A percentile compares a stretch with the other conserved stretches of the same genome.
These are phyloP conservation scores for Globisporangium spiculum DNA, from an alignment of 352 stramenopile species.

Conservation along the genomic window DNA sequence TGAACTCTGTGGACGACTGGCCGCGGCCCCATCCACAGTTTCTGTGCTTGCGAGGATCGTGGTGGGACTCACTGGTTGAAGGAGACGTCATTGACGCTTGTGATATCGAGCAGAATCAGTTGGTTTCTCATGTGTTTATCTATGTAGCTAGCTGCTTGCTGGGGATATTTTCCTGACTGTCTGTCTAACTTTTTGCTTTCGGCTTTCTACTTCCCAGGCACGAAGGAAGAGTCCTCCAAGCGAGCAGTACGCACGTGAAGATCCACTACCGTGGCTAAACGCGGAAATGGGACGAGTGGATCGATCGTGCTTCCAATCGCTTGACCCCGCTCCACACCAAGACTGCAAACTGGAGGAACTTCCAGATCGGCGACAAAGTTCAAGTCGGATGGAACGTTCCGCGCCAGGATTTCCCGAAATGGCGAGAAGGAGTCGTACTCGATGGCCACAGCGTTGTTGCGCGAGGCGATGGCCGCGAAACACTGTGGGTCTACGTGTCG, in stretches of 20 bases:
- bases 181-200: too few relatives aligned
- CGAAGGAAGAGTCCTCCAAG: constrained; percentile 59
- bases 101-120: not conserved
- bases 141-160: too few relatives aligned
- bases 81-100: not conserved
- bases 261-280: constrained; percentile 98
- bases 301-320: constrained; percentile 82
- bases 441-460: constrained; percentile 19
- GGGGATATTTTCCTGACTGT: too few relatives aligned
- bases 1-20: not conserved
- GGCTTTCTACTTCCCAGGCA: constrained; percentile 25
- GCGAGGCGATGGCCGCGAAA: constrained; percentile 12
- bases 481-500: constrained; percentile 45
- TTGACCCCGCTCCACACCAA: constrained; percentile 90
- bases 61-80: not conserved
- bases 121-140: not conserved
- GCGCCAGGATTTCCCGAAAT: constrained; percentile 47
- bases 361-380: constrained; percentile 48
- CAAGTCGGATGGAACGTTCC: constrained; percentile 39
- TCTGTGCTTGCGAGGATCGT: not conserved
- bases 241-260: constrained; percentile 49
- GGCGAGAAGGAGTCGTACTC: constrained; percentile 41
- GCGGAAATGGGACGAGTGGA: constrained; percentile 96
- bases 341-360: constrained; percentile 69
- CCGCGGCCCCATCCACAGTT: not conserved